phyloP scores from a whole-genome alignment of 441 rosid species.

The Pelargonium myrrhifolium region DNA sequence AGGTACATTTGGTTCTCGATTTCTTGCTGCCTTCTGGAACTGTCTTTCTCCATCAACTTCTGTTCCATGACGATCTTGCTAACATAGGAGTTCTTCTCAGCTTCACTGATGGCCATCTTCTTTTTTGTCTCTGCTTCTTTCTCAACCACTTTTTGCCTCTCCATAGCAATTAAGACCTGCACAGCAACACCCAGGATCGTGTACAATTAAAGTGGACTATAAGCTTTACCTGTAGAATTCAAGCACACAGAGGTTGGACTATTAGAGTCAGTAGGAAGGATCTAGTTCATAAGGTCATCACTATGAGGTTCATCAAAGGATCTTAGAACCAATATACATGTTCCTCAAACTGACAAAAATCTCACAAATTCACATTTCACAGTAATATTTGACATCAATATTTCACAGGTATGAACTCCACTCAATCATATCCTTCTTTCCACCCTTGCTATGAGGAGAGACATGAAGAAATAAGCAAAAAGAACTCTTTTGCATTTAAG shows the following conservation, averaged over 20 bases:
- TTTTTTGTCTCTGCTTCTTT: constrained; percentile 78
- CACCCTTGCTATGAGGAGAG: neutral
- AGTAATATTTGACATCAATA: neutral
- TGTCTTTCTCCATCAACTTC: constrained; percentile 75
- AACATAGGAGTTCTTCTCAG: constrained; percentile 72
- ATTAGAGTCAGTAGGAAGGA: too few relatives aligned
- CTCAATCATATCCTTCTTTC: neutral
- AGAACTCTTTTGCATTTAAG: neutral
- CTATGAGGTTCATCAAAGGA: too few relatives aligned
- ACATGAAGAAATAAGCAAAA: neutral
- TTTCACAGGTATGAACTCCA: neutral
- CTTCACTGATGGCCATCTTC: constrained; percentile 86
- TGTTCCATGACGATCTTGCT: constrained; percentile 83
- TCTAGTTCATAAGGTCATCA: too few relatives aligned
- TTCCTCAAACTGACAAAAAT: neutral
- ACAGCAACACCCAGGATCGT: constrained; percentile 2
- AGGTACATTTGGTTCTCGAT: constrained; percentile 75
- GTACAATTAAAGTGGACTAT: neutral
- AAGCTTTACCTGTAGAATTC: too few relatives aligned
- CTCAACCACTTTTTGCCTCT: constrained; percentile 74
- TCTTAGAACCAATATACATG: too few relatives aligned
- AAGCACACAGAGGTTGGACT: neutral
- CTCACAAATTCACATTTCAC: neutral
- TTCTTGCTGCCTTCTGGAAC: constrained; percentile 63
- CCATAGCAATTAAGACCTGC: constrained; percentile 76